Evolutionary conservation across 805 yeast genomes (phyloP), one percentile per base, ranked within the genome.

Genomic region (Torulaspora delbrueckii): DNA sequence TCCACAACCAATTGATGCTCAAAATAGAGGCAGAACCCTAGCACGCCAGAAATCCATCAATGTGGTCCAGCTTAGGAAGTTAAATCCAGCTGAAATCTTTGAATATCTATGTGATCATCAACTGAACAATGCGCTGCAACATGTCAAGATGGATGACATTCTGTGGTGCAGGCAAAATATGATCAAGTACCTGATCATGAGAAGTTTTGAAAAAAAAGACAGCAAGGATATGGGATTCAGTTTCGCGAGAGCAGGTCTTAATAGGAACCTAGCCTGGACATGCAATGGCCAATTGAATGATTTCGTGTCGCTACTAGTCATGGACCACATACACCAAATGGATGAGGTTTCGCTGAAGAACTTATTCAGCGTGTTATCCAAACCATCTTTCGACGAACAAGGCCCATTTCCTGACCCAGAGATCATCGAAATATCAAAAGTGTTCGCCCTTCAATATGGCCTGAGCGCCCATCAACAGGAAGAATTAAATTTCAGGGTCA

Each of bases 141-240:
- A 43, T 24, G 33, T 62, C 12, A 51, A 48, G 9, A 53, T 63
- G 54, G 60, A 61, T 27, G 51, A 54, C 23, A 55, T 54, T 18
- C 59, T 60, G 16, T 63, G 68, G 68, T 60, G 65, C 41, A 57
- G 60, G 40, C 63, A 59, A 42, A 49, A 44, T 12, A 60, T 62
- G 59, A 53, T 63, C 8, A 58, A 56, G 42, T 47, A 53, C 22
- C 57, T 57, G 34, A 53, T 62, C 2, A 23, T 58, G 22, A 45
- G 40, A 23, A 51, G 50, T 25, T 53, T 53, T 26, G 33, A 32
- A 7, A 43, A 50, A 22, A 8, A 30, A 2, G 28, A 25, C 13
- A 9, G 13, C 19, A 41, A 37, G n/a, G 37, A 43, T 19, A 35
- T 39, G 24, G 24, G 23, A 13, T 23, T 46, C 23, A 43, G 51